A percentile compares a stretch with the other conserved stretches of the same genome.
These are phyloP conservation scores for Globisporangium heterothallicum DNA, from an alignment of 352 stramenopile genomes.

Conservation along the genomic window DNA sequence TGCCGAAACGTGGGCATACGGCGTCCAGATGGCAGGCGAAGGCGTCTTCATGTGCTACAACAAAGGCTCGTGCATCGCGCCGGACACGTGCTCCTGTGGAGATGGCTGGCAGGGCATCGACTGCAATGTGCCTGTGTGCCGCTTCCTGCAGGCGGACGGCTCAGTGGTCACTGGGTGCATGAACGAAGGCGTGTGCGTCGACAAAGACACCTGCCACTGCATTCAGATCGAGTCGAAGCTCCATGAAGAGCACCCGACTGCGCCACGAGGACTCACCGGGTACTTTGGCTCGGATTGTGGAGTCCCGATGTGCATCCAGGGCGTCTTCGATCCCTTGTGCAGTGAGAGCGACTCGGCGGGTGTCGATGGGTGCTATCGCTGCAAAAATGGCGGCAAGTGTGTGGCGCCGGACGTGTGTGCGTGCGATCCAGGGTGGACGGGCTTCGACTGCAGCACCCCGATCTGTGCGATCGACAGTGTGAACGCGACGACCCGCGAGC, in stretches of 20 bases:
- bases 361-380: constrained; percentile 93
- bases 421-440: constrained; percentile 91
- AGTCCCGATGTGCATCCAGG: constrained; percentile 94
- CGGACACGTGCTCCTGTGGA: constrained; percentile 89
- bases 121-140: constrained; percentile 92
- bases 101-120: constrained; percentile 93
- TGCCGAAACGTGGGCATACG: constrained; percentile 64
- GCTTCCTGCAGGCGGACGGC: constrained; percentile 59
- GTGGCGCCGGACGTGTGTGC: constrained; percentile 86
- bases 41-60: constrained; percentile 95
- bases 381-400: constrained; percentile 92
- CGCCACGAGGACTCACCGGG: constrained; percentile 84
- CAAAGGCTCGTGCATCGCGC: constrained; percentile 87
- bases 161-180: constrained; percentile 78
- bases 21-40: constrained; percentile 64
- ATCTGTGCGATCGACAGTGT: constrained; percentile 75
- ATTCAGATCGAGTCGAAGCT: constrained; percentile 86
- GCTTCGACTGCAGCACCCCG: constrained; percentile 92
- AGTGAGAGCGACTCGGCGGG: constrained; percentile 21
- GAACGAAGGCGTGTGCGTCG: constrained; percentile 90
- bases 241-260: constrained; percentile 59
- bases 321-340: constrained; percentile 92
- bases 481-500: constrained; percentile 50
- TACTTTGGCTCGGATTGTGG: constrained; percentile 92
- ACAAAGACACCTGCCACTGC: constrained; percentile 92